Evolutionary conservation across 1,284 basidiomycete genomes (phyloP), one percentile per base, ranked within the genome.

Genomic region (Papiliotrema fonsecae): DNA sequence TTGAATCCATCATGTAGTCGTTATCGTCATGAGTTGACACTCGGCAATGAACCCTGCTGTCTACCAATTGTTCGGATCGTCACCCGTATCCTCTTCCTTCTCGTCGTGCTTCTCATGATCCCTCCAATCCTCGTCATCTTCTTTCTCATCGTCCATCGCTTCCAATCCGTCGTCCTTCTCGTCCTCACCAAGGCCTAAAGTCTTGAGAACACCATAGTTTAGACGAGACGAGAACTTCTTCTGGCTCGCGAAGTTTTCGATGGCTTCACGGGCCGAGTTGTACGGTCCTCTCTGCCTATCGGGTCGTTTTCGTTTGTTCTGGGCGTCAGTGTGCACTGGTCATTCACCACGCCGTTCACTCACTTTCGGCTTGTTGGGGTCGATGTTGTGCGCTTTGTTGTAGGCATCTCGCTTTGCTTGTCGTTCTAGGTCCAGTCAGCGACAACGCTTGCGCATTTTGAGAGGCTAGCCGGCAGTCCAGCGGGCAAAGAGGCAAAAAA

Each of bases 191-290:
- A 54, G 9, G 16, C 58, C 60, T 2, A 70, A 50, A n/a, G 44
- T 49, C 16, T 58, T 52, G 10, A 68, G 51, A 2, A 58, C 61
- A 38, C 57, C 63, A 44, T 62, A 66, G 50, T 72, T 68, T 56
- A 72, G 56, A 24, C 68, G 51, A 11, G 50, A 50, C n/a, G 67
- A 67, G 45, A 70, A 67, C 47, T 69, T 66, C 44, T 70, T 70
- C 19, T 57, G 46, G 18, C 45, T 50, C 2, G 62, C 59, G 42
- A 69, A 58, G 19, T 40, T 44, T 30, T 61, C 56, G 22, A 72
- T 65, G 2, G 69, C 67, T 14, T 66, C 65, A 44, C 53, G 49
- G 7, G 64, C 51, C 4, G 58, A 50, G 26, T 55, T 55, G 52
- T 61, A 65, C 14, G 67, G 69, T 6, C 61, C 60, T 39, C 57